Percentiles rank a stretch among this genome's conserved stretches.
Evolutionary conservation across 2,329 filamentous ascomycete genomes (phyloP).

Genomic region (Monilinia vaccinii-corymbosi): DNA sequence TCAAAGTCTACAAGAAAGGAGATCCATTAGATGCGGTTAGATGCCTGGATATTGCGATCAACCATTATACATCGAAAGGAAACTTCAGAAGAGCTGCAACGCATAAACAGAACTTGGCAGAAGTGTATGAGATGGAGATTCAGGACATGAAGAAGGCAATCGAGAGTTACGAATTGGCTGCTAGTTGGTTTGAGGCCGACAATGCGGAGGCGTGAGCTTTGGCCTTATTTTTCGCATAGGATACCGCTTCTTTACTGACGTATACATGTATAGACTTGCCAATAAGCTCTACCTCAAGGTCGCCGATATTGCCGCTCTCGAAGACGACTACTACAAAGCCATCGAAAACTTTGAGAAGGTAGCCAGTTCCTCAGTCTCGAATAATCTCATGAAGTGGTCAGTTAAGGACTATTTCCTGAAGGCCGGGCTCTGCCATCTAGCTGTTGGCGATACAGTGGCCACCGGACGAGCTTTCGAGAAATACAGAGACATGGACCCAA

Average conservation of each 20-base stretch:
- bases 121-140: slow-evolving; percentile 75
- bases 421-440: slow-evolving; percentile 82
- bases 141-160: slow-evolving; percentile 70
- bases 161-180: slow-evolving; percentile 76
- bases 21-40: slow-evolving; percentile 75
- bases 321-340: slow-evolving; percentile 75
- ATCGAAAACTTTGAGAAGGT: slow-evolving; percentile 80
- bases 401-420: slow-evolving; percentile 96
- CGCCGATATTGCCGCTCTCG: slow-evolving; percentile 75
- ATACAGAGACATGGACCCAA: slow-evolving; percentile 71
- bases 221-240: not conserved
- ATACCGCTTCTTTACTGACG: slow-evolving; percentile 5
- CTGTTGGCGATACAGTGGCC: slow-evolving; percentile 64
- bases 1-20: slow-evolving; percentile 86
- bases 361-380: slow-evolving; percentile 66
- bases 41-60: slow-evolving; percentile 70
- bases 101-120: slow-evolving; percentile 81
- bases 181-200: slow-evolving; percentile 81
- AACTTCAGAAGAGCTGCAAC: slow-evolving; percentile 87
- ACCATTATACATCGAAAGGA: slow-evolving; percentile 79
- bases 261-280: slow-evolving; percentile 50
- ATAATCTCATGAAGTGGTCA: slow-evolving; percentile 87
- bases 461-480: slow-evolving; percentile 70
- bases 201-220: slow-evolving; percentile 67
- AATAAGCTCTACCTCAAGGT: slow-evolving; percentile 94